Evolutionary conservation across 2,329 filamentous ascomycete species (phyloP), one percentile per base, ranked within the genome.

Genomic region (Mycosphaerella sp.): DNA sequence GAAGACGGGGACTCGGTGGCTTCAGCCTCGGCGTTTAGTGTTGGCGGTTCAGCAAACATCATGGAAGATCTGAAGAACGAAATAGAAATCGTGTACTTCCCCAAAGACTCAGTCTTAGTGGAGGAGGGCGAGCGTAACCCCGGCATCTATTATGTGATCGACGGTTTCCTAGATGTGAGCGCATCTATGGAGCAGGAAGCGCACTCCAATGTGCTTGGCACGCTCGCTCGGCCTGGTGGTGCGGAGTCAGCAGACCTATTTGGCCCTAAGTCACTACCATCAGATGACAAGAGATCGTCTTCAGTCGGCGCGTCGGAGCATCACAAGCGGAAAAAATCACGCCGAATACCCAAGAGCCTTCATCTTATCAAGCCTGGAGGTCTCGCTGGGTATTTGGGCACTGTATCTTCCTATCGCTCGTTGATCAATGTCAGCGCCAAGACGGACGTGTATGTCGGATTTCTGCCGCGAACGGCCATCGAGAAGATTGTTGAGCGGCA

Each of bases 91-190:
- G 93, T 98, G 5, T 97, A 87, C 72, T 98, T 98, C 59, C 91
- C 90, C 0, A 88, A 97, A 67, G 90, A 87, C 2, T 91, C 93
- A 1, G 86, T 98, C 0, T 77, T 98, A 13, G 90, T 98, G 0
- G 93, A 98, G 64, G 90, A 97, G 71, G 91, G 93, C 8, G 93
- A 98, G 68, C 81, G 93, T n/a, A 95, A 94, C 61, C 93, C 93
- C 0, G 93, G 93, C 0, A 69, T 98, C 0, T 98, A 98, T 71
- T 98, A 98, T 69, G 91, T 98, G 2, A 86, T 98, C 44, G 93
- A 98, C 67, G 93, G 93, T 0, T 98, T 98, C 62, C 73, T 98
- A 32, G 93, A 98, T 63, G 90, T 97, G 39, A 89, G 89, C 55
- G 85, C 94, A n/a, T 84, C 87, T 1, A 74, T 81, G 0, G 82